Conservation (phyloP, 176 grass and related monocot genomes). For the Typha latifolia region DNA sequence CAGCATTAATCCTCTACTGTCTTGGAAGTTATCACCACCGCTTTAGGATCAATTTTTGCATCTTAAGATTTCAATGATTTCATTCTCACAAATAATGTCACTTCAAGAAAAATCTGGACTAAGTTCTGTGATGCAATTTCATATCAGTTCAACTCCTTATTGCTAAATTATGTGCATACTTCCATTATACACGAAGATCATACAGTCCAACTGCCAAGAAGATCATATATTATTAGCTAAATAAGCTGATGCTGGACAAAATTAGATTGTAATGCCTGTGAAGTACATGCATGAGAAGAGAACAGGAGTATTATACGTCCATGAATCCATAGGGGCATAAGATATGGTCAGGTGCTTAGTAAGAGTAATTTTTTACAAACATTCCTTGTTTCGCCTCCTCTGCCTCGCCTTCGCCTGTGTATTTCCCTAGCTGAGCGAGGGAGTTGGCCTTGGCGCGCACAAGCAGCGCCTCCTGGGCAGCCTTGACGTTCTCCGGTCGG, state of each 20-base stretch:
- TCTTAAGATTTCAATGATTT: too few relatives aligned
- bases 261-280: neutral
- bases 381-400: constrained; percentile 15
- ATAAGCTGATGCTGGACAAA: neutral
- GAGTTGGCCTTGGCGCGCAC: constrained; percentile 20
- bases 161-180: too few relatives aligned
- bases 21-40: too few relatives aligned
- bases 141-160: too few relatives aligned
- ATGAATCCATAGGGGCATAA: too few relatives aligned
- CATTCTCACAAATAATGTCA: too few relatives aligned
- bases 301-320: neutral
- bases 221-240: neutral
- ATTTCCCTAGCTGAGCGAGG: constrained; percentile 13
- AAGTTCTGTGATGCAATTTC: too few relatives aligned
- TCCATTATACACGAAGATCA: too few relatives aligned
- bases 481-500: constrained; percentile 11
- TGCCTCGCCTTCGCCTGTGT: constrained; percentile 14
- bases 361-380: constrained; percentile 11
- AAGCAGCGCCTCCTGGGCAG: constrained; percentile 8
- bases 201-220: too few relatives aligned
- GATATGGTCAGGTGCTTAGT: neutral
- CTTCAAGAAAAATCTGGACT: too few relatives aligned
- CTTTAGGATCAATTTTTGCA: too few relatives aligned
- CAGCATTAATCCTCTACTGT: too few relatives aligned
- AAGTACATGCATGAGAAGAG: neutral